Percentiles rank a stretch among this genome's conserved stretches.
Evolutionary conservation across 2,329 filamentous ascomycete genomes (phyloP).

Genomic region (Exophiala sideris): DNA sequence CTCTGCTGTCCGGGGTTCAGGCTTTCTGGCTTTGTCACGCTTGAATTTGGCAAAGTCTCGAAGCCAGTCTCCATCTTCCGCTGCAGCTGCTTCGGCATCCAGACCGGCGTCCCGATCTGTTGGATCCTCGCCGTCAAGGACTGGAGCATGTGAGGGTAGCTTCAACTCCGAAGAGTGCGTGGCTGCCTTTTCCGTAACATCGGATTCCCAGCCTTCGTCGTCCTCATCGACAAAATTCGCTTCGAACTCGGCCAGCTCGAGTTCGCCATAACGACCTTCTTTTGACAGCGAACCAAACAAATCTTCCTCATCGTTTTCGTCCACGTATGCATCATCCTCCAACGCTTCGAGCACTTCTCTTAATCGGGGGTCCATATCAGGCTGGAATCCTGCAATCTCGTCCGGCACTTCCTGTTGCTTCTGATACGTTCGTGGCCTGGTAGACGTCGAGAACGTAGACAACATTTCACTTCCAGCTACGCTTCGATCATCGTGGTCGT

Average conservation of each 20-base stretch:
- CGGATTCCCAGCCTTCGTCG: slow-evolving; percentile 91
- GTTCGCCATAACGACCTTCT: slow-evolving; percentile 61
- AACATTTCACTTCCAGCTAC: slow-evolving; percentile 59
- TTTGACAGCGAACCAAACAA: slow-evolving; percentile 72
- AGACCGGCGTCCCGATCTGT: slow-evolving; percentile 1
- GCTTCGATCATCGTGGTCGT: slow-evolving; percentile 41
- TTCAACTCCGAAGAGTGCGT: slow-evolving; percentile 30
- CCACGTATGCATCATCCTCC: slow-evolving; percentile 93
- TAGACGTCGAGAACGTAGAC: slow-evolving; percentile 46
- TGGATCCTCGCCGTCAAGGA: background rate
- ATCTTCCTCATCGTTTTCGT: slow-evolving; percentile 72
- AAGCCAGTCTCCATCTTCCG: slow-evolving; percentile 79
- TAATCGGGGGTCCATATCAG: slow-evolving; percentile 93
- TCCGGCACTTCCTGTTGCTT: slow-evolving; percentile 92
- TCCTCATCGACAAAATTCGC: slow-evolving; percentile 57
- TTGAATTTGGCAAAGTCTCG: slow-evolving; percentile 94
- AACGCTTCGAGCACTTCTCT: slow-evolving; percentile 89
- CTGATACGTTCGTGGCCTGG: slow-evolving; percentile 73
- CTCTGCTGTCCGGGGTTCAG: slow-evolving; percentile 35
- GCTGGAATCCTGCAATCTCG: slow-evolving; percentile 86
- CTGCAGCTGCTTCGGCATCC: slow-evolving; percentile 32
- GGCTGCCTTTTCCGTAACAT: slow-evolving; percentile 73
- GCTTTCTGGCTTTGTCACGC: slow-evolving; percentile 59
- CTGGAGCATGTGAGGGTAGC: slow-evolving; percentile 5
- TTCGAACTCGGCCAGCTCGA: slow-evolving; percentile 78